Evolutionary conservation across 2,329 filamentous ascomycete genomes (phyloP), one percentile per base, ranked within the genome.

Genomic region (Colletotrichum scovillei): DNA sequence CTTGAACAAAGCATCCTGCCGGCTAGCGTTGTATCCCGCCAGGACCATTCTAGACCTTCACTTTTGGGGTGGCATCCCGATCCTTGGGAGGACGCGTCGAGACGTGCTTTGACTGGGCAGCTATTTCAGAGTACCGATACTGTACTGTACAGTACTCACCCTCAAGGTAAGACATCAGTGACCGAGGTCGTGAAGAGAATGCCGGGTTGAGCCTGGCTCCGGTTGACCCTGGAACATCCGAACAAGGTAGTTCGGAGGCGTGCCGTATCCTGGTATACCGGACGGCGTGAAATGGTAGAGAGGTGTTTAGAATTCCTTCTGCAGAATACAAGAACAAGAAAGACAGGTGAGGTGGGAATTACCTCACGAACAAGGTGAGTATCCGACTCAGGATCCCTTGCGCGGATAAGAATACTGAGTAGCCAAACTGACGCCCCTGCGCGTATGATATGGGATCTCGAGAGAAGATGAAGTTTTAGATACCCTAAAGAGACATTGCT

Each of bases 11-110:
- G 8, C 11, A 56, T 35, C 59, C 53, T 72, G 24, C 53, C 52
- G 69, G 28, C 26, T 53, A 24, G 58, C 42, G 66, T 72, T 35
- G 52, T 59, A 64, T 72, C 69, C 69, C 69, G 59, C 53, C 49
- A 16, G 46, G 30, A 49, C 28, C 24, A 49, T 52, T 58, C 55
- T 52, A 19, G 57, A n/a, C 49, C 56, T 24, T 14, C 12, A 26
- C 12, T 6, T 12, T 30, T 22, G 19, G 42, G 42, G 63, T 67
- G 63, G 35, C 38, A 53, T 69, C 26, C 32, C 35, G 65, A 14
- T 52, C 38, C 28, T 42, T 63, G 65, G 59, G 53, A 55, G 46
- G 28, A 24, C 19, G 30, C 14, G 24, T 38, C 63, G 64, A 57
- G 56, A 38, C 30, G 32, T 14, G 22, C 53, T 8, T 22, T 56